A percentile compares a stretch with the other conserved stretches of the same genome.
Evolutionary conservation across 2,329 filamentous ascomycete species (phyloP).

Genomic region (Calonectria montana): DNA sequence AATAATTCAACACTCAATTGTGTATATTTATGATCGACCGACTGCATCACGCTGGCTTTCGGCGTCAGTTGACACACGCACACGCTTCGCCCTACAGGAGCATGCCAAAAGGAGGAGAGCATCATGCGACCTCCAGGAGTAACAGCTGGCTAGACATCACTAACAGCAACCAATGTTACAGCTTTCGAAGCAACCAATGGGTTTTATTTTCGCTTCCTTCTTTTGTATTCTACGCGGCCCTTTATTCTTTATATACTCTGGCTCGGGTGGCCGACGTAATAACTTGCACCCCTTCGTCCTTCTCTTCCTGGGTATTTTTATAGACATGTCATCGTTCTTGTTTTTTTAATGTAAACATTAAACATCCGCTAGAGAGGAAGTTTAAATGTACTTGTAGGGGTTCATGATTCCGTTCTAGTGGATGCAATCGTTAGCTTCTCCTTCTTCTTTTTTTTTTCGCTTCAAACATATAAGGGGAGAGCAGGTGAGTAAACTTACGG

Average conservation of each 20-base stretch:
- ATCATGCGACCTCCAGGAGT: background rate
- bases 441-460: background rate
- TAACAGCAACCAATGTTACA: too few species aligned
- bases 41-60: background rate
- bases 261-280: background rate
- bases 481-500: constrained; percentile 72
- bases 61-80: too few species aligned
- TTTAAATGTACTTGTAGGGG: constrained; percentile 92
- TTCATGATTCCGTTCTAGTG: constrained; percentile 96
- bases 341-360: background rate
- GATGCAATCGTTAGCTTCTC: constrained; percentile 30
- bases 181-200: background rate
- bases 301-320: constrained; percentile 5
- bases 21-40: background rate
- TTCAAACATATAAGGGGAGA: constrained; percentile 2
- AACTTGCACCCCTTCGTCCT: background rate
- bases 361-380: constrained; percentile 21
- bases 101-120: background rate
- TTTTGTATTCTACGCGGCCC: background rate
- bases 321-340: constrained; percentile 2
- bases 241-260: background rate
- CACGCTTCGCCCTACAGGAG: background rate
- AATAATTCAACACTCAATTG: background rate
- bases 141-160: background rate
- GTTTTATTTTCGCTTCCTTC: constrained; percentile 10